These are phyloP conservation scores for Oryza punctata DNA, from an alignment of 176 grass and related monocot species.

Conservation along the genomic window DNA sequence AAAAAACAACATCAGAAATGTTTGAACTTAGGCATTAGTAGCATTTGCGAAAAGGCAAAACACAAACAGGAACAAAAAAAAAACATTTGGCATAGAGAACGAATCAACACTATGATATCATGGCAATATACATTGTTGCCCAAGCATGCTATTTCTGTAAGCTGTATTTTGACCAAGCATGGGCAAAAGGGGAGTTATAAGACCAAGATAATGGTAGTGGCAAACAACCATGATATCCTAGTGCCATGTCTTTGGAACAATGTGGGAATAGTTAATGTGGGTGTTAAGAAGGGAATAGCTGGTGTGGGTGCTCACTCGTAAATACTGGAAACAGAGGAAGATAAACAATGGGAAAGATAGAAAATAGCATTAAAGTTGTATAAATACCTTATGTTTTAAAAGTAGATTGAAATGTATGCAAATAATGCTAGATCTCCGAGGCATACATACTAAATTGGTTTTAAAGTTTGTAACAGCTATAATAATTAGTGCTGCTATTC, in stretches of 20 bases:
- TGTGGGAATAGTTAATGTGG: background rate
- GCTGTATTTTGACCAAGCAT: background rate
- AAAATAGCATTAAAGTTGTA: background rate
- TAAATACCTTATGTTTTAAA: background rate
- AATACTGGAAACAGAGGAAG: background rate
- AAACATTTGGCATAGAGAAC: background rate
- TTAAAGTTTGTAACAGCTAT: background rate
- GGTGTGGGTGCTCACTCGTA: background rate
- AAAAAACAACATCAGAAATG: background rate
- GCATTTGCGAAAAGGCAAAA: background rate
- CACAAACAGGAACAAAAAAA: background rate
- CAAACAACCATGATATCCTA: background rate
- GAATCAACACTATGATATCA: background rate
- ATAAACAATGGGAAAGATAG: background rate
- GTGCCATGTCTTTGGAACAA: background rate
- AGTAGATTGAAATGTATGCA: background rate
- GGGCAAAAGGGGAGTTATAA: background rate
- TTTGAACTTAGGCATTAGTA: slow-evolving; percentile 10
- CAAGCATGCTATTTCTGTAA: background rate
- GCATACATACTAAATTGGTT: background rate
- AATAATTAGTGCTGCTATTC: background rate
- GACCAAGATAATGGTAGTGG: background rate
- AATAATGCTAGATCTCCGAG: slow-evolving; percentile 10
- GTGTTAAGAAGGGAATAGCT: background rate
- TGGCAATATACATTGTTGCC: slow-evolving; percentile 1